Base-by-base conservation (phyloP, 345 rosid genomes). In the Brassica rapa region DNA sequence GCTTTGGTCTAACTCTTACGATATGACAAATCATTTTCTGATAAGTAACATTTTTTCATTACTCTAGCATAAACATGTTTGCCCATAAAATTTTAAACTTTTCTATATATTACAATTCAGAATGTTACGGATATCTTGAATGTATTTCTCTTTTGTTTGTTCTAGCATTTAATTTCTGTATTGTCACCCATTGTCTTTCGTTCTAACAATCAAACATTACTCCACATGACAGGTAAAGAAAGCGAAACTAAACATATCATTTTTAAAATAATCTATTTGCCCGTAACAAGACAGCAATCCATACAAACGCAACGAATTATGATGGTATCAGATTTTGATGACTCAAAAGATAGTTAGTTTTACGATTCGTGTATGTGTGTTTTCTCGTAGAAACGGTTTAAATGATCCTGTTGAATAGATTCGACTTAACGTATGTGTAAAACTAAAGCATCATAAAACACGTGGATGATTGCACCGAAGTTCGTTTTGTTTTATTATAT, bases 401-500 rank as follows among this genome's bases (percentile, higher is more conserved):
- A 21, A 66, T 75, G 39, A 57, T 74, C 8, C 12, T 39, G 46
- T 25, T 25, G 25, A 51, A 10, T 19, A 62, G 60, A 62, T 73
- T 63, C 63, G 32, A 41, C 10, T 15, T 76, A 19, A 67, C 68
- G 74, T 68, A 29, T 30, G 68, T 41, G 60, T 76, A 4, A 76
- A 76, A 12, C 53, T 29, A 68, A 76, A 46, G 74, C 74, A 68
- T 68, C 62, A 6, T 6, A 12, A 56, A 25, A 76, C 68, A 76
- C 74, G 79, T 68, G 79, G 68, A 61, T 3, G 23, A 62, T 62
- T 30, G 6, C 41, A 46, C 16, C 12, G 53, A 29, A 19, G 30
- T 30, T 57, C 2, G 14, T 3, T 25, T 68, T 41, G 23, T 19
- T 32, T 43, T 37, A 10, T 37, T 25, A 0, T 55, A 1, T 15